A percentile compares a stretch with the other conserved stretches of the same genome.
Conservation (phyloP, 208 protist genomes). For the Crithidia brevicula region DNA sequence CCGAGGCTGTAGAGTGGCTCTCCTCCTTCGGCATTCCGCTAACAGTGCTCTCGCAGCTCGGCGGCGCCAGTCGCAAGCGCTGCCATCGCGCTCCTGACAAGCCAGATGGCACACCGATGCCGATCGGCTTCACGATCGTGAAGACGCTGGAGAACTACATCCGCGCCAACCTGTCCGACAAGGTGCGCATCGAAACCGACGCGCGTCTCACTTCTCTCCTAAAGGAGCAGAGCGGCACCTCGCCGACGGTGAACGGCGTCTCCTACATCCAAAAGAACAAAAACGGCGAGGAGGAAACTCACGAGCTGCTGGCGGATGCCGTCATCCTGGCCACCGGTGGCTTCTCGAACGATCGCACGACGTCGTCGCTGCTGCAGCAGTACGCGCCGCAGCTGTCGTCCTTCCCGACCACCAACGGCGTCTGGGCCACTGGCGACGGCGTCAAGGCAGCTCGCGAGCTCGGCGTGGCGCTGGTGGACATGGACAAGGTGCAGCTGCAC, state of each 20-base stretch:
- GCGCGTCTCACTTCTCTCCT: slow-evolving; percentile 45
- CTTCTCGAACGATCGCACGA: slow-evolving; percentile 74
- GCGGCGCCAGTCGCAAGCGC: slow-evolving; percentile 87
- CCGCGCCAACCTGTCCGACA: slow-evolving; percentile 51
- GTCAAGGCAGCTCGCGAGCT: slow-evolving; percentile 69
- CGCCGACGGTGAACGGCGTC: slow-evolving; percentile 51
- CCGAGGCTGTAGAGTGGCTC: slow-evolving; percentile 80
- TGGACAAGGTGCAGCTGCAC: slow-evolving; percentile 96
- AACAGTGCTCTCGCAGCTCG: slow-evolving; percentile 85
- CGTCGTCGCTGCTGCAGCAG: slow-evolving; percentile 72
- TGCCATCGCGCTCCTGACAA: slow-evolving; percentile 85
- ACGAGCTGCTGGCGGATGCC: slow-evolving; percentile 53
- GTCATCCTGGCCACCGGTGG: slow-evolving; percentile 93
- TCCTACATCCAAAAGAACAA: slow-evolving; percentile 20
- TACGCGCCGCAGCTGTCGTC: slow-evolving; percentile 70
- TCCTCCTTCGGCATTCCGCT: slow-evolving; percentile 85
- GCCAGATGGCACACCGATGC: slow-evolving; percentile 79
- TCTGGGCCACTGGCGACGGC: slow-evolving; percentile 81
- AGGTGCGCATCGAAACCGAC: slow-evolving; percentile 67
- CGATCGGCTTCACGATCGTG: slow-evolving; percentile 93
- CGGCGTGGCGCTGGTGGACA: slow-evolving; percentile 81
- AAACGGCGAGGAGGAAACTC: slow-evolving; percentile 22
- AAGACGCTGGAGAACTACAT: slow-evolving; percentile 83
- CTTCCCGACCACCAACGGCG: slow-evolving; percentile 93
- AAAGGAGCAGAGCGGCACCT: slow-evolving; percentile 29